These are phyloP conservation scores for Chaetomiaceae sp. DNA, from an alignment of 2,329 filamentous ascomycete genomes.

Conservation along the genomic window DNA sequence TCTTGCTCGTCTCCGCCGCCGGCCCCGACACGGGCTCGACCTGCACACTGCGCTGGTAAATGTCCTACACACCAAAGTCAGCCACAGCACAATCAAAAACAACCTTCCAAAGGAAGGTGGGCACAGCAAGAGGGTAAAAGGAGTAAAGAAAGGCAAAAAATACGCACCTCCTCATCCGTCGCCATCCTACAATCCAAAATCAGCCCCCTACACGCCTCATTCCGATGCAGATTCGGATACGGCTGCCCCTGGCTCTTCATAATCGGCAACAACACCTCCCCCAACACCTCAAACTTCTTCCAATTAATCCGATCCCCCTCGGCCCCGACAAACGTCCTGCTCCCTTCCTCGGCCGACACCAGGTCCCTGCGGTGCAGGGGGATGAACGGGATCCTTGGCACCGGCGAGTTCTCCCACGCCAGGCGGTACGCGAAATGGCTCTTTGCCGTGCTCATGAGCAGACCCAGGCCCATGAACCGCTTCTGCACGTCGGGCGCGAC, in stretches of 20 bases:
- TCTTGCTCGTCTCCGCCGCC: slow-evolving; percentile 49
- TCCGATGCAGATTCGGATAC: slow-evolving; percentile 67
- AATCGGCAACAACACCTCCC: slow-evolving; percentile 83
- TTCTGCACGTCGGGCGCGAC: slow-evolving; percentile 69
- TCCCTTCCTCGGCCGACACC: slow-evolving; percentile 88
- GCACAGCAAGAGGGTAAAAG: no score
- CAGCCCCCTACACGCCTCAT: slow-evolving; percentile 67
- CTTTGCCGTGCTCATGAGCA: slow-evolving; percentile 90
- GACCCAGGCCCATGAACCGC: slow-evolving; percentile 80
- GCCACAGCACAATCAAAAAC: slow-evolving; percentile 3
- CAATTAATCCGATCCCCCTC: slow-evolving; percentile 80
- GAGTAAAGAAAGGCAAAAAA: not conserved
- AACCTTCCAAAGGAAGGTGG: not conserved
- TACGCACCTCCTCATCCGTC: slow-evolving; percentile 80
- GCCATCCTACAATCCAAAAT: slow-evolving; percentile 78
- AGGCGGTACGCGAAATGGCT: slow-evolving; percentile 94
- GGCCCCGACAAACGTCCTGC: slow-evolving; percentile 77
- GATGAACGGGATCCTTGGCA: slow-evolving; percentile 88
- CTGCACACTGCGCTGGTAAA: slow-evolving; percentile 58
- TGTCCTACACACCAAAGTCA: slow-evolving; percentile 43
- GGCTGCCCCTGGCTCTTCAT: slow-evolving; percentile 86
- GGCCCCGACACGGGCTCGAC: slow-evolving; percentile 50
- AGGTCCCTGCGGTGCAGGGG: slow-evolving; percentile 86
- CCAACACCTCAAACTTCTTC: slow-evolving; percentile 96
- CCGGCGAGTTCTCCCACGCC: slow-evolving; percentile 91